Evolutionary conservation across 1,284 basidiomycete species (phyloP), one percentile per base, ranked within the genome.

Genomic region (Irpex lacteus): DNA sequence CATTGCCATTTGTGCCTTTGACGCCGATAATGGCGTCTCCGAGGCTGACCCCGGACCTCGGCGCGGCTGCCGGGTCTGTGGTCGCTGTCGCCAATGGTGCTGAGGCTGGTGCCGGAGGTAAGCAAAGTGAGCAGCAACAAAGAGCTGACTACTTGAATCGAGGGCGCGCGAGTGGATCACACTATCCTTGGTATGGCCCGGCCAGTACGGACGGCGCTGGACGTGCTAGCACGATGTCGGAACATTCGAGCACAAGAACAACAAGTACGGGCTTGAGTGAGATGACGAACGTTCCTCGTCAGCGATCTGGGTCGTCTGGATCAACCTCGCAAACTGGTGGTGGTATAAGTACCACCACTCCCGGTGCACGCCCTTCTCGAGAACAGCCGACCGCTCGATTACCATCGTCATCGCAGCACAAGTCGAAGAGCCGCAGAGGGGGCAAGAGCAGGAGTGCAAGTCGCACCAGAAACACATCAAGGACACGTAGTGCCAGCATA

Each of bases 11-110:
- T 70, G 71, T 81, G 21, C 84, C 85, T 53, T 77, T 87, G 61
- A 82, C 85, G 21, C 80, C 85, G 59, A 88, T 87, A 66, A 77
- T 80, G 63, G 84, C 85, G 40, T 87, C 86, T 3, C 86, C 86
- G n/a, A 70, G 83, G 61, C 79, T 80, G 70, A 83, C 85, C 2
- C 83, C 85, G 15, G 79, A 70, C 15, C 50, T 70, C 66, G 66
- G 68, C 21, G 61, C 64, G 37, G 54, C 13, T 47, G 21, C 66
- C 63, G 57, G 60, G 8, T 21, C 57, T 18, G 56, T 61, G 37
- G 56, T 54, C 21, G 11, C 47, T n/a, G 61, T 11, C n/a, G n/a
- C 40, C n/a, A 47, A 11, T 47, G n/a, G 4, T 13, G 40, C 34
- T 18, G n/a, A n/a, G n/a, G 56, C 26, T 36, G 15, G 49, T 40